Conservation (phyloP, 2,329 filamentous ascomycete genomes). For the Biscogniauxia marginata region DNA sequence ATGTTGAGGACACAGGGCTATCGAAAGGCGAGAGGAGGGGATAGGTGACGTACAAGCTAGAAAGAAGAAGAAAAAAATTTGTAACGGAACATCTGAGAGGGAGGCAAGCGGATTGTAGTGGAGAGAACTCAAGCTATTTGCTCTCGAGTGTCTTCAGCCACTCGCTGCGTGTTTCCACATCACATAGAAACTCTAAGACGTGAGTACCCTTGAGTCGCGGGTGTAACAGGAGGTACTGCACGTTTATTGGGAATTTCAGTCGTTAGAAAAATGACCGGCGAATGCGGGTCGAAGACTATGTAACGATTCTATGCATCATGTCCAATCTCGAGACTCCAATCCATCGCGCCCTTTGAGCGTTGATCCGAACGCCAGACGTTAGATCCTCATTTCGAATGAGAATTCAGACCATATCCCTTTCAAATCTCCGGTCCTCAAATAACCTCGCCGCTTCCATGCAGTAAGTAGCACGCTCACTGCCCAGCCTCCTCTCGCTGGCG, state of each 20-base stretch:
- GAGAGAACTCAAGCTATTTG: too few relatives aligned
- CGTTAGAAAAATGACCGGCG: background rate
- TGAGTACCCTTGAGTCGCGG: background rate
- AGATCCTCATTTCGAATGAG: background rate
- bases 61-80: too few relatives aligned
- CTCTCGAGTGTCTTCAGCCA: background rate
- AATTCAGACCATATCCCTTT: slow-evolving; percentile 33
- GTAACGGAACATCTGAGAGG: too few relatives aligned
- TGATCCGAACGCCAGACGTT: background rate
- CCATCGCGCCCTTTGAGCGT: slow-evolving; percentile 2
- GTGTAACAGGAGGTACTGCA: background rate
- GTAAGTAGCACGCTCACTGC: slow-evolving; percentile 69
- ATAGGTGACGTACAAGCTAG: too few relatives aligned
- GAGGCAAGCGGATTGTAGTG: too few relatives aligned
- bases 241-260: background rate
- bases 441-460: slow-evolving; percentile 89
- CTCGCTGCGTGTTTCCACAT: background rate
- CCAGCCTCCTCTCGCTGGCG: slow-evolving; percentile 78
- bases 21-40: too few relatives aligned
- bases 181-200: background rate
- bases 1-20: too few relatives aligned
- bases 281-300: background rate
- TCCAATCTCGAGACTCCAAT: slow-evolving; percentile 8
- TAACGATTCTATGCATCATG: slow-evolving; percentile 1
- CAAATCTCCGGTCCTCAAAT: slow-evolving; percentile 63